phyloP scores from a whole-genome alignment of 371 early-diverging fungal species.

The Umbelopsis sp. region DNA sequence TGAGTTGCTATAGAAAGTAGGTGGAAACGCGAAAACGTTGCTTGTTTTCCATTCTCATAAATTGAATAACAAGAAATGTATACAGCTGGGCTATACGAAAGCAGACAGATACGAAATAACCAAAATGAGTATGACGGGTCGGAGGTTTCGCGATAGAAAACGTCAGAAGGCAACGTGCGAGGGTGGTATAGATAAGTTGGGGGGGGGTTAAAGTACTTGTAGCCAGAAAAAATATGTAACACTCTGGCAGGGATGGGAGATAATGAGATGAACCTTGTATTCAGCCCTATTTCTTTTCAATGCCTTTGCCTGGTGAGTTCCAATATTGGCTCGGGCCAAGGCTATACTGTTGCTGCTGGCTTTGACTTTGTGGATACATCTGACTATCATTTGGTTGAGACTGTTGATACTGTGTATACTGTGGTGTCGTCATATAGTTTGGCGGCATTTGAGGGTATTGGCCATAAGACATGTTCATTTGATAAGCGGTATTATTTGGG shows the following conservation, averaged over 20 bases:
- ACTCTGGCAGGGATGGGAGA: not conserved
- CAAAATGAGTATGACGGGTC: not conserved
- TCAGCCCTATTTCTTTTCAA: slow-evolving; percentile 8
- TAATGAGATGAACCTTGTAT: too few species aligned
- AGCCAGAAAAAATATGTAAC: slow-evolving; percentile 5
- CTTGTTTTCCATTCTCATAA: not conserved
- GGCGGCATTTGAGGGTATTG: slow-evolving; percentile 8
- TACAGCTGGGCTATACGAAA: not conserved
- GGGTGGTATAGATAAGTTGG: not conserved
- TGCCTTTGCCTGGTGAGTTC: slow-evolving; percentile 3
- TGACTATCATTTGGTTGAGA: not conserved
- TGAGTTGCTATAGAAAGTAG: not conserved
- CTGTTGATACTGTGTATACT: slow-evolving; percentile 10
- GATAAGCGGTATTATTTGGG: not conserved
- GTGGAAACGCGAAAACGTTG: not conserved
- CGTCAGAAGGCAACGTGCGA: too few species aligned
- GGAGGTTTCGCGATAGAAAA: too few species aligned
- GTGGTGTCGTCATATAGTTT: slow-evolving; percentile 9
- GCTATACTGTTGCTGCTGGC: not conserved
- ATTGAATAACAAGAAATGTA: slow-evolving; percentile 7
- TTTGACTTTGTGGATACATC: not conserved
- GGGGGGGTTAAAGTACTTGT: not conserved
- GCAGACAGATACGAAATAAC: not conserved
- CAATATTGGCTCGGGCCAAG: slow-evolving; percentile 2
- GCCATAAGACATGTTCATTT: slow-evolving; percentile 11